Base-by-base conservation (phyloP, 225 moss, liverwort and hornwort species). In the Pseudoscleropodium purum region DNA sequence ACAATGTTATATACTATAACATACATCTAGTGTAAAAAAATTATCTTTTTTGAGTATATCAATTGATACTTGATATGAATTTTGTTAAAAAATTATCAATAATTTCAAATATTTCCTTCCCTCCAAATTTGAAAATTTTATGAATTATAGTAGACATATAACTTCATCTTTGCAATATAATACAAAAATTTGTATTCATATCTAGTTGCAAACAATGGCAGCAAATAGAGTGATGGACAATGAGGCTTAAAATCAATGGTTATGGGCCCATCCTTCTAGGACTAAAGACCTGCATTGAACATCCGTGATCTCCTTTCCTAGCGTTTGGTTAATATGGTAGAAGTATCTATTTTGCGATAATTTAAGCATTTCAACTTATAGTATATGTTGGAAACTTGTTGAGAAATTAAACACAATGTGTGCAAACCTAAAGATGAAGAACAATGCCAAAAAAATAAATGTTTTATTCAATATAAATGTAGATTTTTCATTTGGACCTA, bases 181-280 rank as follows among this genome's bases (percentile, higher is more conserved):
- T 24, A 24, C 13, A 13, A 24, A 13, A 2, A 0, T 14, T 70
- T 70, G n/a, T 5, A 70, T 39, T 39, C 25, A 14, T 69, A 69
- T 69, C 7, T 69, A 69, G 23, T 69, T 39, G 24, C 7, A 41
- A 15, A 51, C 51, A 26, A 41, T 15, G 41, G 3, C 1, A 41
- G 2, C 4, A 7, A 72, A 72, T 1, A 72, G 0, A 72, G 15
- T 70, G 0, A 70, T 24, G 7, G 11, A 13, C 2, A 68, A 0
- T 36, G 11, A 18, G 1, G 5, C 2, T 67, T 34, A 18, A 67
- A 67, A 67, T 67, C 6, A 67, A 2, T 67, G 19, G 19, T 67
- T 1, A 67, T 68, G 1, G 21, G 37, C 1, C 10, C 11, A 4
- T 68, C 21, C 1, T 68, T 37, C 8, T 39, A 68, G 2, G 18